Conservation (phyloP, 139 green algal genomes). For the Chlamydomonas schloesseri region DNA sequence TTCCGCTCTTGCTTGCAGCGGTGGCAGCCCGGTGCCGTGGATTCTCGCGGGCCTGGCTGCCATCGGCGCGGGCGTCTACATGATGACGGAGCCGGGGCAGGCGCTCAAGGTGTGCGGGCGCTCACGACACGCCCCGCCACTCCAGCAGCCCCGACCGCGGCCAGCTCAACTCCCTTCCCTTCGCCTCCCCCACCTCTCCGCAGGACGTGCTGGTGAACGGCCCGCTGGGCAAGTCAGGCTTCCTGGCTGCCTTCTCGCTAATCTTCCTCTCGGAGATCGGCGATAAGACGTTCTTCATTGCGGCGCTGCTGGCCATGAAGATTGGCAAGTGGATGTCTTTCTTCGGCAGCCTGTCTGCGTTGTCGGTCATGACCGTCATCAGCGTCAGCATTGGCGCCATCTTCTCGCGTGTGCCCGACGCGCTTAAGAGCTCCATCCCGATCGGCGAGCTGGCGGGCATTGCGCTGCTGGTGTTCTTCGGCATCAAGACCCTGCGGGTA, state of each 20-base stretch:
- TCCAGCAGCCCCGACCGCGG: not conserved
- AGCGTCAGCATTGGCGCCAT: constrained; percentile 91
- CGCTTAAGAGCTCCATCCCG: constrained; percentile 80
- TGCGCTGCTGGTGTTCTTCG: constrained; percentile 95
- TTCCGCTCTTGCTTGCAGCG: not conserved
- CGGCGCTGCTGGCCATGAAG: constrained; percentile 94
- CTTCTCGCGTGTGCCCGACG: constrained; percentile 85
- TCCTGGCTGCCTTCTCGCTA: constrained; percentile 94
- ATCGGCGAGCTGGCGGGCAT: constrained; percentile 87
- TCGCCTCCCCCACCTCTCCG: not conserved
- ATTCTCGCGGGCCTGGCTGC: not conserved
- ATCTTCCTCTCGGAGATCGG: constrained; percentile 98
- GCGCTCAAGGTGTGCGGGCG: constrained; percentile 16
- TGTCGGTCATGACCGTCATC: constrained; percentile 93
- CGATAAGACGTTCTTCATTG: constrained; percentile 99
- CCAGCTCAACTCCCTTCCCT: too few species aligned
- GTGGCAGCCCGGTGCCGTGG: constrained; percentile 22
- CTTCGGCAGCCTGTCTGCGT: constrained; percentile 70
- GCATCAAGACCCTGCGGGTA: constrained; percentile 81
- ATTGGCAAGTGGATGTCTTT: constrained; percentile 77
- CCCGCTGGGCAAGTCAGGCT: constrained; percentile 83
- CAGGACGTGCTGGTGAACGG: constrained; percentile 60
- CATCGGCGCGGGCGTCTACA: not conserved
- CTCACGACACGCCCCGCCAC: not conserved
- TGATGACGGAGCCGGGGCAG: constrained; percentile 29